These are phyloP conservation scores for Marasmius fiardii DNA, from an alignment of 1,284 basidiomycete species.

Conservation along the genomic window DNA sequence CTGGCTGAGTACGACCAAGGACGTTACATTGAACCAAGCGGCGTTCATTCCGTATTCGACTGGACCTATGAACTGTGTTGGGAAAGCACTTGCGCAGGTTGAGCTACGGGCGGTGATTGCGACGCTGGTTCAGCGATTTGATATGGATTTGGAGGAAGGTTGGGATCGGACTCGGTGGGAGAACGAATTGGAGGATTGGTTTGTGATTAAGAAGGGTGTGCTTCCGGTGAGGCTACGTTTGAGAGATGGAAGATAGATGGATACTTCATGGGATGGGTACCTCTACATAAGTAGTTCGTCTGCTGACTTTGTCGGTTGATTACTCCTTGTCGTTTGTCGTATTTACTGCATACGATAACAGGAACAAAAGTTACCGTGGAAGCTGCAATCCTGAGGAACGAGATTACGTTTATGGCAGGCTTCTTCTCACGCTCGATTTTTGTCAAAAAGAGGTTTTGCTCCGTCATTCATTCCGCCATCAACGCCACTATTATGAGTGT, in stretches of 20 bases:
- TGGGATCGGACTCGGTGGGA: constrained; percentile 26
- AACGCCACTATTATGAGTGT: constrained; percentile 59
- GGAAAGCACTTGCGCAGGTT: constrained; percentile 27
- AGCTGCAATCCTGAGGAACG: too few relatives aligned
- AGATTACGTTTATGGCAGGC: too few relatives aligned
- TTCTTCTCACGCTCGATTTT: too few relatives aligned
- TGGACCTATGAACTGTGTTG: constrained; percentile 31
- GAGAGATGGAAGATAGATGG: not conserved
- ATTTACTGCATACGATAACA: too few relatives aligned
- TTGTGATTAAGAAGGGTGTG: constrained; percentile 24
- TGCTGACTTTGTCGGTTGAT: too few relatives aligned
- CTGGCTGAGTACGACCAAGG: constrained; percentile 29
- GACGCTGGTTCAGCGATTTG: constrained; percentile 26
- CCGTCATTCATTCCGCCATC: not conserved
- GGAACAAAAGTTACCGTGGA: too few relatives aligned
- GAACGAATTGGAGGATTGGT: constrained; percentile 24
- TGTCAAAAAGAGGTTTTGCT: too few relatives aligned
- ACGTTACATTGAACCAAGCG: constrained; percentile 17
- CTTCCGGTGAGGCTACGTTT: constrained; percentile 20
- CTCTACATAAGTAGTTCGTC: too few relatives aligned
- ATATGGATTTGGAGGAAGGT: constrained; percentile 23
- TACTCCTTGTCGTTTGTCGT: too few relatives aligned
- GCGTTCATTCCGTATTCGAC: constrained; percentile 31
- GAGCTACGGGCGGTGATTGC: constrained; percentile 27
- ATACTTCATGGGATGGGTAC: too few relatives aligned